Evolutionary conservation across 805 yeast genomes (phyloP).

Genomic region (Ogataea ramenticola): DNA sequence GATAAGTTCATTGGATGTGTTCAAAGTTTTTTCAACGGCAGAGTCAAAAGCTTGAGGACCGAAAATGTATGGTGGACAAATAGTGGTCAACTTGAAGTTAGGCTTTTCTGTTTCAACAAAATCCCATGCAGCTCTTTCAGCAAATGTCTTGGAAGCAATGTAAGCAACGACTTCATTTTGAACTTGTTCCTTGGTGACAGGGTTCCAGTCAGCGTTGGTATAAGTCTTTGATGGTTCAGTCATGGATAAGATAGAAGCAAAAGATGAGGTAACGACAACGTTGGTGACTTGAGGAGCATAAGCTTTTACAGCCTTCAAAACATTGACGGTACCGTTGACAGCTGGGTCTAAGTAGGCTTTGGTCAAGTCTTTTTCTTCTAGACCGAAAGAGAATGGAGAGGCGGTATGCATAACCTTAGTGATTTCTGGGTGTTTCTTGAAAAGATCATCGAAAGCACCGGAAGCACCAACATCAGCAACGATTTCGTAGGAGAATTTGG

Average conservation of each 20-base stretch:
- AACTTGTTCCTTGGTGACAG: slow-evolving; percentile 15
- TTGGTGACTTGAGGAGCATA: slow-evolving; percentile 33
- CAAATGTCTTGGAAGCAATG: slow-evolving; percentile 35
- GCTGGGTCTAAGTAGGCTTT: slow-evolving; percentile 42
- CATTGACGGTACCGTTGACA: slow-evolving; percentile 37
- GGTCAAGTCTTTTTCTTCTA: slow-evolving; percentile 29
- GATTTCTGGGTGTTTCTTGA: slow-evolving; percentile 34
- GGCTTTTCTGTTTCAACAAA: slow-evolving; percentile 26
- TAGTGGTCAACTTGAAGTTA: slow-evolving; percentile 23
- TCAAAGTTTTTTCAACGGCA: slow-evolving; percentile 51
- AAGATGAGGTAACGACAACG: slow-evolving; percentile 44
- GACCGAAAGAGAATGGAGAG: slow-evolving; percentile 34
- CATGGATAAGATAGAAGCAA: slow-evolving; percentile 31
- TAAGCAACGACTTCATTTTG: slow-evolving; percentile 25
- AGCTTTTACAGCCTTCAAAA: slow-evolving; percentile 32
- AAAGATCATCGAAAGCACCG: slow-evolving; percentile 40
- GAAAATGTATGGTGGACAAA: slow-evolving; percentile 29
- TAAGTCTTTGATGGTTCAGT: slow-evolving; percentile 20
- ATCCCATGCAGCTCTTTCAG: slow-evolving; percentile 38
- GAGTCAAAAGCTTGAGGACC: slow-evolving; percentile 37
- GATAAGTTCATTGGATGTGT: slow-evolving; percentile 27
- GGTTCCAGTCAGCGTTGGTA: slow-evolving; percentile 29
- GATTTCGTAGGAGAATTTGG: slow-evolving; percentile 21
- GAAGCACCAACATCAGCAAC: slow-evolving; percentile 25
- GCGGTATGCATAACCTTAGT: slow-evolving; percentile 42